Conservation (phyloP, 2,329 filamentous ascomycete species). For the Sphaerulina vaccinii region DNA sequence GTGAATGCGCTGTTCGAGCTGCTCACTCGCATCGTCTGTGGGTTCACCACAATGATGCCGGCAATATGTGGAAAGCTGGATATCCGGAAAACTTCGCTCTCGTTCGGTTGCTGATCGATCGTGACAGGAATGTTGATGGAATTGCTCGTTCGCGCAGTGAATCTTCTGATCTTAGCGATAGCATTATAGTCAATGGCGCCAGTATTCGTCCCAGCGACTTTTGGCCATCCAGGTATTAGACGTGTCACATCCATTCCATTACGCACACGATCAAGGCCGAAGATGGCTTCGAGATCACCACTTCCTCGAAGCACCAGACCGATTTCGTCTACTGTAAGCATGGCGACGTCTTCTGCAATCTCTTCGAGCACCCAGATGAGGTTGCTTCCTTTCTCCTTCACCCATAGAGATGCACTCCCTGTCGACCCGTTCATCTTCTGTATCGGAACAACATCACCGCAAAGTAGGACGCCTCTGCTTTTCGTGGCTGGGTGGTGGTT, state of each 20-base stretch:
- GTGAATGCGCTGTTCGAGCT: conserved; percentile 96
- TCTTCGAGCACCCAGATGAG: conserved; percentile 98
- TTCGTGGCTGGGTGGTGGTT: conserved; percentile 62
- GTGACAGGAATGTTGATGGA: conserved; percentile 81
- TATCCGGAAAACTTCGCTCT: conserved; percentile 73
- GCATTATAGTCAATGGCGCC: conserved; percentile 77
- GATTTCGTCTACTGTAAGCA: conserved; percentile 72
- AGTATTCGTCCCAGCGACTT: conserved; percentile 67
- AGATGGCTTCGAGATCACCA: conserved; percentile 82
- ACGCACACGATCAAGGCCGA: conserved; percentile 68
- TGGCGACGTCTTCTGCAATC: conserved; percentile 89
- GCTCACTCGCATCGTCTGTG: conserved; percentile 72
- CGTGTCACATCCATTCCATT: conserved; percentile 72
- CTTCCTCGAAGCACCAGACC: conserved; percentile 68
- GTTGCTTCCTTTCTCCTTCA: conserved; percentile 92
- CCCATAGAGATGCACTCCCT: conserved; percentile 93
- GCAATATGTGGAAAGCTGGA: conserved; percentile 97
- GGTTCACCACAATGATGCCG: conserved; percentile 89
- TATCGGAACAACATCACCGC: conserved; percentile 97
- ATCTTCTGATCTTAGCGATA: conserved; percentile 70
- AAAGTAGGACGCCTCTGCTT: conserved; percentile 85
- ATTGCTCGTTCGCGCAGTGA: conserved; percentile 77
- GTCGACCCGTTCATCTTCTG: conserved; percentile 90
- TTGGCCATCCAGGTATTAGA: conserved; percentile 79
- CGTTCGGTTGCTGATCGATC: conserved; percentile 68